Conservation (phyloP, 495 filamentous ascomycete species). For the Talaromyces adpressus region DNA sequence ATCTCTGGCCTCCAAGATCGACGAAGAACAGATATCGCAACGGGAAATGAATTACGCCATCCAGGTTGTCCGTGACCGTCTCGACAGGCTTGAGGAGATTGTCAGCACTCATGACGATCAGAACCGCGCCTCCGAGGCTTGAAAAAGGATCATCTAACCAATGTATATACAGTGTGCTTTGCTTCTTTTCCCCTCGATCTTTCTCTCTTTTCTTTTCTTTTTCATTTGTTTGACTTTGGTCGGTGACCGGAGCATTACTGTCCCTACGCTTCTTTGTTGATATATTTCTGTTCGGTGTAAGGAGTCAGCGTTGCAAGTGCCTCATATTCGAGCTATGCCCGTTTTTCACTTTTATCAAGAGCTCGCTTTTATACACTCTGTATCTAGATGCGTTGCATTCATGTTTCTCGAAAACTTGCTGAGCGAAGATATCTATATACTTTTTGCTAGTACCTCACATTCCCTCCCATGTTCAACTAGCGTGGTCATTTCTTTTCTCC, state of each 20-base stretch:
- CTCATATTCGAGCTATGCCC: not conserved
- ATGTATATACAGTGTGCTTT: not conserved
- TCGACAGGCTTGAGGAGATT: conserved; percentile 66
- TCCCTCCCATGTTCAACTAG: not conserved
- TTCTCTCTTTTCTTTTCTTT: not conserved
- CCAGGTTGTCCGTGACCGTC: conserved; percentile 71
- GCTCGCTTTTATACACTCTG: not conserved
- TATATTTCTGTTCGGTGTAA: not conserved
- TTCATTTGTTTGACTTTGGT: not conserved
- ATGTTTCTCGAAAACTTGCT: not conserved
- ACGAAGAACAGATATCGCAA: conserved; percentile 68
- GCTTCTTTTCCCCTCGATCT: not conserved
- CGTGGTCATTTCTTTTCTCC: not conserved
- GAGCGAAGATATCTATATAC: not conserved
- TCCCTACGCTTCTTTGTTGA: not conserved
- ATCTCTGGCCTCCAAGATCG: conserved; percentile 39
- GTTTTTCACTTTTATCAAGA: not conserved
- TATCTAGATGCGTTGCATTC: not conserved
- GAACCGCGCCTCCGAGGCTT: conserved; percentile 9
- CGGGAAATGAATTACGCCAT: conserved; percentile 82
- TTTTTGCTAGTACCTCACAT: not conserved
- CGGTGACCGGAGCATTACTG: not conserved
- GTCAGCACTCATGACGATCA: conserved; percentile 49
- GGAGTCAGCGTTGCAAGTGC: not conserved
- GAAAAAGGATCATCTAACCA: not conserved